Conservation (phyloP, 495 filamentous ascomycete species). For the Tirmania nivea region DNA sequence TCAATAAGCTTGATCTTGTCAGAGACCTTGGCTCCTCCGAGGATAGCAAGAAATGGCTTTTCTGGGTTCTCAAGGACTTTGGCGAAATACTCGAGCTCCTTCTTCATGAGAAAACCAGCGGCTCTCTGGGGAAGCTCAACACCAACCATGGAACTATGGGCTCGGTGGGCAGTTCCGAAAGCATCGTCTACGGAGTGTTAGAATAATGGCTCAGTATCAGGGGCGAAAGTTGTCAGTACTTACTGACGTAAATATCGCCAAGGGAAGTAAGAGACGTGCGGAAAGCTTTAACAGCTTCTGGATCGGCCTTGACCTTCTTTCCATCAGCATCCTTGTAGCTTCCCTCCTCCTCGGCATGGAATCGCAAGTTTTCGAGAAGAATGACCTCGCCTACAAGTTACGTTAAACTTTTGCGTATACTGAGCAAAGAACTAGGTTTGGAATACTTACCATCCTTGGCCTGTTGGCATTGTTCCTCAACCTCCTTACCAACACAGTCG, state of each 20-base stretch:
- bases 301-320: constrained; percentile 96
- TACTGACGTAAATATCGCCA: constrained; percentile 93
- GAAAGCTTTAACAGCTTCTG: constrained; percentile 78
- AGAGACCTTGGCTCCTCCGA: constrained; percentile 92
- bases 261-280: constrained; percentile 83
- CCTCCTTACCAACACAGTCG: constrained; percentile 75
- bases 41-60: constrained; percentile 94
- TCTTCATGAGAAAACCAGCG: constrained; percentile 96
- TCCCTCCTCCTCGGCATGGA: constrained; percentile 94
- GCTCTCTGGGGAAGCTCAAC: constrained; percentile 88
- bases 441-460: constrained; percentile 35
- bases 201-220: background rate
- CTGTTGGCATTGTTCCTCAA: constrained; percentile 73
- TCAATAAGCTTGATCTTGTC: constrained; percentile 99
- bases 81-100: constrained; percentile 98
- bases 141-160: constrained; percentile 97
- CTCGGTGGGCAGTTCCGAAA: constrained; percentile 94
- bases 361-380: constrained; percentile 90
- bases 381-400: constrained; percentile 41
- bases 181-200: constrained; percentile 53
- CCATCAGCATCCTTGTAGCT: constrained; percentile 76
- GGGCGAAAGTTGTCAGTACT: constrained; percentile 19
- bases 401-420: background rate
- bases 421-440: background rate
- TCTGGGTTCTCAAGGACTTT: constrained; percentile 82